A percentile compares a stretch with the other conserved stretches of the same genome.
Evolutionary conservation across 2,329 filamentous ascomycete genomes (phyloP).

Genomic region (Sclerotinia subarctica): DNA sequence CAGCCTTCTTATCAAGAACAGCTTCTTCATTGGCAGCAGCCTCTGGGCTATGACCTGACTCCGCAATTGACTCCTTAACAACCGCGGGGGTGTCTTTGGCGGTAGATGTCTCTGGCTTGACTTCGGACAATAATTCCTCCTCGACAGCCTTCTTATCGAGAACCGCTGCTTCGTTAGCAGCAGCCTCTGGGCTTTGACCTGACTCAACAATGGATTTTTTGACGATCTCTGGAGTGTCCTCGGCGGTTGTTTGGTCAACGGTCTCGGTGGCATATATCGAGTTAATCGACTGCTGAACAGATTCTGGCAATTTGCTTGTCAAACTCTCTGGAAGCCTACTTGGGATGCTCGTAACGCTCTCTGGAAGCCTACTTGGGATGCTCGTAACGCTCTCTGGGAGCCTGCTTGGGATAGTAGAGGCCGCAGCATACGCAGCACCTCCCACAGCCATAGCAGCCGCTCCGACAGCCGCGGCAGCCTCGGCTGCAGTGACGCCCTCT

Average conservation of each 20-base stretch:
- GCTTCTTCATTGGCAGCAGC: slow-evolving; percentile 66
- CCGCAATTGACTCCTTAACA: slow-evolving; percentile 56
- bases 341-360: slow-evolving; percentile 45
- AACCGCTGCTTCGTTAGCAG: slow-evolving; percentile 64
- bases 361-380: slow-evolving; percentile 50
- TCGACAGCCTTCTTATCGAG: slow-evolving; percentile 73
- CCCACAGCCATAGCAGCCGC: slow-evolving; percentile 45
- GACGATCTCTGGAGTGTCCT: slow-evolving; percentile 54
- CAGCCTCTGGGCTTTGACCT: slow-evolving; percentile 65
- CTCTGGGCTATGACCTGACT: slow-evolving; percentile 63
- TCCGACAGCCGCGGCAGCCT: slow-evolving; percentile 45
- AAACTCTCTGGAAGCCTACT: slow-evolving; percentile 53
- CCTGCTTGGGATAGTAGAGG: slow-evolving; percentile 47
- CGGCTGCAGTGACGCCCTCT: slow-evolving; percentile 43
- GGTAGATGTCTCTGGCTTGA: slow-evolving; percentile 43
- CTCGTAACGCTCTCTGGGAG: slow-evolving; percentile 49
- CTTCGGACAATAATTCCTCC: slow-evolving; percentile 66
- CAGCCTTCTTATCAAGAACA: slow-evolving; percentile 69
- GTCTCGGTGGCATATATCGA: slow-evolving; percentile 42
- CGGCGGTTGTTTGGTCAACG: slow-evolving; percentile 44
- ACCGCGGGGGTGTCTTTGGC: slow-evolving; percentile 52
- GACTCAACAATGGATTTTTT: slow-evolving; percentile 57
- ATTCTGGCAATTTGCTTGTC: slow-evolving; percentile 51
- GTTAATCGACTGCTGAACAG: slow-evolving; percentile 52
- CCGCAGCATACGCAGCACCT: slow-evolving; percentile 45